Percentiles rank a stretch among this genome's conserved stretches.
Evolutionary conservation across 2,329 filamentous ascomycete species (phyloP).

Genomic region (Blastomyces gilchristii): DNA sequence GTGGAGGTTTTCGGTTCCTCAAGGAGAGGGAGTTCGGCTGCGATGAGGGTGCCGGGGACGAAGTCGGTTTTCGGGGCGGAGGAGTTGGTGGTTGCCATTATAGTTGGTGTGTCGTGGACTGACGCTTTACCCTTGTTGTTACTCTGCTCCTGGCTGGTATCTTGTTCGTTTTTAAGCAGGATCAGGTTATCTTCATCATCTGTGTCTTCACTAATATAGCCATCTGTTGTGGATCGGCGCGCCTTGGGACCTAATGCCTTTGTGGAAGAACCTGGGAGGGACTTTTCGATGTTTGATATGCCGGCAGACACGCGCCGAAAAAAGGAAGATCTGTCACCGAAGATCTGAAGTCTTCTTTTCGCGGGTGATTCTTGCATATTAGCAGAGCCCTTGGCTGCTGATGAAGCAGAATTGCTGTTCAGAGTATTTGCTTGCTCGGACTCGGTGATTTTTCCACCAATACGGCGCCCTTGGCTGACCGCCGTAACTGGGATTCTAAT

Average conservation of each 20-base stretch:
- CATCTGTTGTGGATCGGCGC: not conserved
- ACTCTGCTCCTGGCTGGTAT: not conserved
- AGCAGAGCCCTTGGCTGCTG: not conserved
- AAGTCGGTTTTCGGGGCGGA: constrained; percentile 47
- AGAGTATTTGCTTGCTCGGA: constrained; percentile 9
- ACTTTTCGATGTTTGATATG: not conserved
- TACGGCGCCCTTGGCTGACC: constrained; percentile 37
- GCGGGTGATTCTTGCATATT: not conserved
- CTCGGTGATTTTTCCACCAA: constrained; percentile 18
- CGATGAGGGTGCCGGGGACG: constrained; percentile 55
- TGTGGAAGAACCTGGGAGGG: not conserved
- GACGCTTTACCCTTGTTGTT: constrained; percentile 6
- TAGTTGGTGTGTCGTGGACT: not conserved
- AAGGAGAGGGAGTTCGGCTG: constrained; percentile 53
- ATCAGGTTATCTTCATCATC: constrained; percentile 38
- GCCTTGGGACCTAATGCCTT: not conserved
- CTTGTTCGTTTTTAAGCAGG: constrained; percentile 20
- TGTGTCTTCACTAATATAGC: constrained; percentile 36
- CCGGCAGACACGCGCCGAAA: not conserved
- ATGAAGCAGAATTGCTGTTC: not conserved
- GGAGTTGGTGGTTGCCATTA: not conserved
- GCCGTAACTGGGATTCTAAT: constrained; percentile 46
- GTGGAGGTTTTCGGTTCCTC: constrained; percentile 56
- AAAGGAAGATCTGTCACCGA: not conserved
- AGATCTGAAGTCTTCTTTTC: constrained; percentile 3